Evolutionary conservation across 2,329 filamentous ascomycete species (phyloP).

Genomic region (Escovopsis sp.): DNA sequence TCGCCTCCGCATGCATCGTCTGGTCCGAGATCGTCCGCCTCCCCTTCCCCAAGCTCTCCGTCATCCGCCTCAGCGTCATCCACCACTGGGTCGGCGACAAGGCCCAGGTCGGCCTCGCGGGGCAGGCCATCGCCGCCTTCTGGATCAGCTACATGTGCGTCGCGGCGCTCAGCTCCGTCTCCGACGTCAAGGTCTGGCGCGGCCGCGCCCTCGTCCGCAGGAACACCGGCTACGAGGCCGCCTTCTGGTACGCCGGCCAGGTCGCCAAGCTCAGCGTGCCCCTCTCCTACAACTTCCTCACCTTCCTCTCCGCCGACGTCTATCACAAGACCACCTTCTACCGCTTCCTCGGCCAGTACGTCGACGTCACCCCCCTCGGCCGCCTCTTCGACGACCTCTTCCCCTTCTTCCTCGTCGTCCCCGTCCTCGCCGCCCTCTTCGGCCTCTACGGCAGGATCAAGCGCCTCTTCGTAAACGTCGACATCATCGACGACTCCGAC

Average conservation of each 20-base stretch:
- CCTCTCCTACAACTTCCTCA: constrained; percentile 91
- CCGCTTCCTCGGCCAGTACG: constrained; percentile 65
- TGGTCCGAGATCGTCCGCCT: constrained; percentile 90
- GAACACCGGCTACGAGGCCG: constrained; percentile 84
- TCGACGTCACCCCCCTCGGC: constrained; percentile 71
- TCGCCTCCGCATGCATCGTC: constrained; percentile 70
- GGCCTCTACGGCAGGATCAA: constrained; percentile 76
- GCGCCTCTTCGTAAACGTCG: constrained; percentile 61
- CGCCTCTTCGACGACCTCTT: constrained; percentile 79
- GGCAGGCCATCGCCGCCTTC: constrained; percentile 66
- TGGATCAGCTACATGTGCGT: constrained; percentile 97
- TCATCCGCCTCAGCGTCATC: constrained; percentile 52
- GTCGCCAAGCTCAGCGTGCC: constrained; percentile 88
- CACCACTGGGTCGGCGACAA: constrained; percentile 58
- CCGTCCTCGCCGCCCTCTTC: constrained; percentile 74
- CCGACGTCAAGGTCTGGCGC: constrained; percentile 94
- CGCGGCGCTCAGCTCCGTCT: constrained; percentile 74
- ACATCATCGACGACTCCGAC: constrained; percentile 57
- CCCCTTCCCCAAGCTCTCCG: constrained; percentile 61
- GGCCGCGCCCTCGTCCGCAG: constrained; percentile 79
- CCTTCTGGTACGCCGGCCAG: constrained; percentile 91
- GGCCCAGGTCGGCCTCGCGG: constrained; percentile 69
- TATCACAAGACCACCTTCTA: constrained; percentile 76
- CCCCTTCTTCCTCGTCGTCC: constrained; percentile 73
- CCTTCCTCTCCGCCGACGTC: constrained; percentile 61